Conservation (phyloP, 179 eudicot species). For the Gypsophila paniculata region DNA sequence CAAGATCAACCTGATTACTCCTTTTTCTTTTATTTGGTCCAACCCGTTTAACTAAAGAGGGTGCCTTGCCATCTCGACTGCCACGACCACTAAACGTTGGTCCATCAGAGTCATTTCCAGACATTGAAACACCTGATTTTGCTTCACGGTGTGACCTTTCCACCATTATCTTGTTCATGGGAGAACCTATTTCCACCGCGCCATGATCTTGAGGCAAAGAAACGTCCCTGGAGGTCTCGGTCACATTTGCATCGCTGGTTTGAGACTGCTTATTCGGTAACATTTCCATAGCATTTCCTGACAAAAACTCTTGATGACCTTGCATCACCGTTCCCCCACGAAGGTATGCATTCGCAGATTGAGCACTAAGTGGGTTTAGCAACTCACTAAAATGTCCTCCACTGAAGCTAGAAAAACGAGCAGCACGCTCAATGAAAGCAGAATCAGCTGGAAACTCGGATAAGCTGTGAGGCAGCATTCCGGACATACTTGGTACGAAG, state of each 20-base stretch:
- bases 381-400: conserved; percentile 61
- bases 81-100: conserved; percentile 49
- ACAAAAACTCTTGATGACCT: conserved; percentile 38
- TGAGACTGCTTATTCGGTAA: conserved; percentile 34
- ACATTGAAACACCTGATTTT: conserved; percentile 43
- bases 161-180: conserved; percentile 38
- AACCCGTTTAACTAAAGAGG: conserved; percentile 43
- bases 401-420: conserved; percentile 79
- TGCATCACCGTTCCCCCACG: conserved; percentile 38
- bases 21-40: conserved; percentile 74
- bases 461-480: conserved; percentile 55
- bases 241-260: conserved; percentile 33
- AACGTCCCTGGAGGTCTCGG: conserved; percentile 42
- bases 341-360: conserved; percentile 39
- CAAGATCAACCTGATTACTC: conserved; percentile 51
- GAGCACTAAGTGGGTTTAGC: conserved; percentile 54
- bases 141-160: conserved; percentile 40
- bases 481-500: conserved; percentile 43
- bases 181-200: conserved; percentile 37
- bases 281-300: conserved; percentile 32
- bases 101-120: conserved; percentile 58
- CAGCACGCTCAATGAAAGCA: conserved; percentile 89
- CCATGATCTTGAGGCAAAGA: conserved; percentile 34
- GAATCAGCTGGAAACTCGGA: conserved; percentile 83
- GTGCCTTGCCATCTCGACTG: conserved; percentile 45